Conservation (phyloP, 2,329 filamentous ascomycete genomes). For the Penicillium sp. region DNA sequence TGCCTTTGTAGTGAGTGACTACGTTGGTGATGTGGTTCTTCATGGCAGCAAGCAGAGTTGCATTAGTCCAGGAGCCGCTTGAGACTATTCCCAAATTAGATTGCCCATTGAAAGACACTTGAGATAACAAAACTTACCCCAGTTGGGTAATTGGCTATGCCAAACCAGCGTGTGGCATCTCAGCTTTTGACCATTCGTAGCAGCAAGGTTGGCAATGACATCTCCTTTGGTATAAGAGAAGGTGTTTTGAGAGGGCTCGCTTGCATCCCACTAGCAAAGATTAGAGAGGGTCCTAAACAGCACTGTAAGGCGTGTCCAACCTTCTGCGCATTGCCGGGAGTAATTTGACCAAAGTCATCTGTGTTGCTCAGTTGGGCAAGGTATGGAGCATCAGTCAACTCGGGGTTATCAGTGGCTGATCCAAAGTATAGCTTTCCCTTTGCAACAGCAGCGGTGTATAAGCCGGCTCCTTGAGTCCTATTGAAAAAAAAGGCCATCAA, state of each 20-base stretch:
- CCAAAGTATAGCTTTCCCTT: constrained; percentile 58
- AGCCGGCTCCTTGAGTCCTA: constrained; percentile 26
- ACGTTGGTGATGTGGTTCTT: constrained; percentile 47
- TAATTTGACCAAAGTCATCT: constrained; percentile 64
- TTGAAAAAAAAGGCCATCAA: background rate
- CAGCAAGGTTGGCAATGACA: constrained; percentile 42
- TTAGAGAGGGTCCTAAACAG: background rate
- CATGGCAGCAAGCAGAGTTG: constrained; percentile 57
- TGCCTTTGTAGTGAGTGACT: constrained; percentile 37
- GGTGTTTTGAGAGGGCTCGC: constrained; percentile 55
- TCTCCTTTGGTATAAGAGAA: constrained; percentile 63
- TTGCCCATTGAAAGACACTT: background rate
- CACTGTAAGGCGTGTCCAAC: constrained; percentile 14
- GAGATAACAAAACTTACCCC: constrained; percentile 48
- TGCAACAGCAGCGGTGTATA: constrained; percentile 47
- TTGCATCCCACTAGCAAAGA: constrained; percentile 57
- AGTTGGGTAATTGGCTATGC: constrained; percentile 50
- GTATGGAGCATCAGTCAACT: constrained; percentile 57
- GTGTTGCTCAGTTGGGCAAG: constrained; percentile 58
- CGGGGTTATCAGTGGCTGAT: constrained; percentile 59
- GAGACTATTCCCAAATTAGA: constrained; percentile 36
- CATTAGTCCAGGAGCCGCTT: constrained; percentile 56
- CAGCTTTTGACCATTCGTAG: constrained; percentile 48
- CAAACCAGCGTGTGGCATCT: constrained; percentile 64
- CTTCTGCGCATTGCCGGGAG: constrained; percentile 63